Evolutionary conservation across 768 basidiomycete genomes (phyloP).

Genomic region (Chalciporus chontae): DNA sequence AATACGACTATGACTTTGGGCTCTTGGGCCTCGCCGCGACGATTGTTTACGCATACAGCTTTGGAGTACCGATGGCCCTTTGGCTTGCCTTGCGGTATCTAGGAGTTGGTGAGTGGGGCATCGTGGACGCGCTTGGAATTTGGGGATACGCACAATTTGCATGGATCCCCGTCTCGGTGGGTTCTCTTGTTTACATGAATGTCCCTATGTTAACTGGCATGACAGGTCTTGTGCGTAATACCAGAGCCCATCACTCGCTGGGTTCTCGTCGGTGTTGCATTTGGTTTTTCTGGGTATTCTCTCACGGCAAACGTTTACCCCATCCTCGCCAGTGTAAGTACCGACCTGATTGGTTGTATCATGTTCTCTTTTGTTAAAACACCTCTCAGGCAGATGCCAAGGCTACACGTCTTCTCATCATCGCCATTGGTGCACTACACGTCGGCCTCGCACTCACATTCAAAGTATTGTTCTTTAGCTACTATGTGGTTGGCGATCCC

Average conservation of each 20-base stretch:
- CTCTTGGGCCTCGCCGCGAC: constrained; percentile 79
- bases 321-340: constrained; percentile 74
- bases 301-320: constrained; percentile 85
- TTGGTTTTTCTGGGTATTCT: constrained; percentile 84
- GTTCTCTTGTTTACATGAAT: constrained; percentile 22
- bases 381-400: constrained; percentile 74
- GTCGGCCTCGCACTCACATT: constrained; percentile 79
- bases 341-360: background rate
- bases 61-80: constrained; percentile 75
- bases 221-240: constrained; percentile 78
- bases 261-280: constrained; percentile 70
- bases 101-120: constrained; percentile 86
- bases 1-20: constrained; percentile 82
- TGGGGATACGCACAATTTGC: constrained; percentile 84
- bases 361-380: background rate
- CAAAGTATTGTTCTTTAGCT: constrained; percentile 68
- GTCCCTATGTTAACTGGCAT: background rate
- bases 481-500: constrained; percentile 44
- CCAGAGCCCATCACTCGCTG: constrained; percentile 82
- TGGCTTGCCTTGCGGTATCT: constrained; percentile 86
- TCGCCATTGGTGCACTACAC: constrained; percentile 73
- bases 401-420: constrained; percentile 77
- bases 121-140: constrained; percentile 76
- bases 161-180: constrained; percentile 84
- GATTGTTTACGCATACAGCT: constrained; percentile 83